A percentile compares a stretch with the other conserved stretches of the same genome.
phyloP scores from a whole-genome alignment of 768 basidiomycete genomes.

The Lentinula boryana region DNA sequence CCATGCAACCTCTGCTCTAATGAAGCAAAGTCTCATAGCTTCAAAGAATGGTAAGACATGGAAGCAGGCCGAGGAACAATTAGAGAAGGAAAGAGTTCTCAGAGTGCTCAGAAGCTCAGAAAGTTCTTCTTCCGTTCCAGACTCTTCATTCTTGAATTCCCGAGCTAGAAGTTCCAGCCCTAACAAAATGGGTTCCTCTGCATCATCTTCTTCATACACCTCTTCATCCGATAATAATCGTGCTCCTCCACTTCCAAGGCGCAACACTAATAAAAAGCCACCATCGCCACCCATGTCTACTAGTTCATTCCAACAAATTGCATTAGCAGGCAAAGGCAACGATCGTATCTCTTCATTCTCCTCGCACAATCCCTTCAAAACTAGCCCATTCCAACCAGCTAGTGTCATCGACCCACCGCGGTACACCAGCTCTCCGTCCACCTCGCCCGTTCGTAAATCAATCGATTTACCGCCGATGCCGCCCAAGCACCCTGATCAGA shows the following conservation, averaged over 20 bases:
- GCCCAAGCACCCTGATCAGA: constrained; percentile 11
- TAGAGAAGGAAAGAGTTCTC: constrained; percentile 66
- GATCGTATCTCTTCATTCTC: constrained; percentile 11
- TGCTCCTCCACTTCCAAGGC: constrained; percentile 11
- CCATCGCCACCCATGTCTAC: constrained; percentile 35
- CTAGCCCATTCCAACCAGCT: background rate
- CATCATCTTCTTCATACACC: constrained; percentile 8
- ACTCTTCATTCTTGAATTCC: constrained; percentile 11
- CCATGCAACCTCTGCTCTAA: constrained; percentile 59
- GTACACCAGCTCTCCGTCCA: constrained; percentile 19
- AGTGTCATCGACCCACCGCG: constrained; percentile 6
- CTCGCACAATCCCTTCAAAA: constrained; percentile 4
- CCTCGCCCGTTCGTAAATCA: constrained; percentile 21
- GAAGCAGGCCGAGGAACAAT: constrained; percentile 61
- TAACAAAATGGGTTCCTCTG: constrained; percentile 12
- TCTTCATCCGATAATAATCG: constrained; percentile 5
- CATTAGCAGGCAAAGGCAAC: constrained; percentile 24
- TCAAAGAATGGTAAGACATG: constrained; percentile 65
- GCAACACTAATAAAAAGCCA: constrained; percentile 7
- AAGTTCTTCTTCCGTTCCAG: constrained; percentile 26
- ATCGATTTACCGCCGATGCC: constrained; percentile 15
- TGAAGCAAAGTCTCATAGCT: constrained; percentile 69
- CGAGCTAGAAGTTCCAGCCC: constrained; percentile 26
- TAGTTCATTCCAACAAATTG: constrained; percentile 42
- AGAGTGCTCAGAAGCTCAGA: constrained; percentile 57